A percentile compares a stretch with the other conserved stretches of the same genome.
phyloP scores from a whole-genome alignment of 2,329 filamentous ascomycete genomes.

The Neospermospora avenae region DNA sequence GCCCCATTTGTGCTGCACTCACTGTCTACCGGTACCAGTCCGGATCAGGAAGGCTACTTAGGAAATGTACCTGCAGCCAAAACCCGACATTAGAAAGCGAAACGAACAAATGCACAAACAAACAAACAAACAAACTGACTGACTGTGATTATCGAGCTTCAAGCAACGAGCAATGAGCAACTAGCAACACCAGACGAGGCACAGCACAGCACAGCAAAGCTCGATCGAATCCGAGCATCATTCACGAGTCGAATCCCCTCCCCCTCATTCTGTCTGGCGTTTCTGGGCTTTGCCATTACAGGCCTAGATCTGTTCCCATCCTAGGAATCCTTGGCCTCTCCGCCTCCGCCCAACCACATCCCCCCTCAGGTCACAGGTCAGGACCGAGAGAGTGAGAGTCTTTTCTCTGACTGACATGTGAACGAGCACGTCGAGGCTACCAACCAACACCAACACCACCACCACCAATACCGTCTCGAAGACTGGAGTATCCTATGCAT shows the following conservation, averaged over 20 bases:
- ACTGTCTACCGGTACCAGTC: no score
- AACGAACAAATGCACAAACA: no score
- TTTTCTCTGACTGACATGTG: conserved; percentile 15
- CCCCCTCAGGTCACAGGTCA: no score
- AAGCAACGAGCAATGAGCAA: no score
- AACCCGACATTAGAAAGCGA: no score
- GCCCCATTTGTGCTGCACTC: no score
- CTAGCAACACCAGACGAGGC: background rate
- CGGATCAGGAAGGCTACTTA: no score
- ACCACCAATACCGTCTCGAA: background rate
- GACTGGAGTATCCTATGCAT: background rate
- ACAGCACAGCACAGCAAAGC: background rate
- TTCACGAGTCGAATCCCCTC: background rate
- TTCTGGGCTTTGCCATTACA: background rate
- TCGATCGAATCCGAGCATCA: background rate
- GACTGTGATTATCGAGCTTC: no score
- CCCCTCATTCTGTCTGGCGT: background rate
- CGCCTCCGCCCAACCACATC: background rate
- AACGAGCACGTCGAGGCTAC: conserved; percentile 7
- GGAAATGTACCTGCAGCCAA: no score
- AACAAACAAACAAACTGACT: no score
- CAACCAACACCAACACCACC: background rate
- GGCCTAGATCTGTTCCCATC: background rate
- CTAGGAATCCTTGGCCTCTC: background rate
- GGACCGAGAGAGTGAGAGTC: conserved; percentile 1